phyloP scores from a whole-genome alignment of 2,329 filamentous ascomycete species.

The Penicillium concentricum region DNA sequence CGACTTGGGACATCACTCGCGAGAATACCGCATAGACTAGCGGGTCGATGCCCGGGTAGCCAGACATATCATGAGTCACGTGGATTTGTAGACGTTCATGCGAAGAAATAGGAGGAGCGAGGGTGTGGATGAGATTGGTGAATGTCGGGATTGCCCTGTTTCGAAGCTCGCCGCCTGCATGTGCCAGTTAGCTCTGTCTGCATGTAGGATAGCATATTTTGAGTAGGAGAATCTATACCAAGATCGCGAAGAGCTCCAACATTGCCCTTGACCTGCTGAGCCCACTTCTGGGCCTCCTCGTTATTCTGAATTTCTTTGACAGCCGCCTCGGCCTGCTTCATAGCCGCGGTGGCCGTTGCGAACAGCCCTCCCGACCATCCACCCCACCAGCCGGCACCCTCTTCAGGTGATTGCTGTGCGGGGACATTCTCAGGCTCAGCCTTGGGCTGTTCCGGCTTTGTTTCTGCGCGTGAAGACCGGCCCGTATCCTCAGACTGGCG shows the following conservation, averaged over 20 bases:
- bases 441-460: slow-evolving; percentile 59
- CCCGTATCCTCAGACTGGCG: slow-evolving; percentile 79
- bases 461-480: slow-evolving; percentile 67
- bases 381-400: slow-evolving; percentile 76
- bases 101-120: slow-evolving; percentile 92
- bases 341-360: slow-evolving; percentile 68
- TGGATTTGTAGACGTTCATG: slow-evolving; percentile 97
- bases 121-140: slow-evolving; percentile 88
- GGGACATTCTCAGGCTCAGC: slow-evolving; percentile 45
- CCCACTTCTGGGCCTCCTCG: slow-evolving; percentile 95
- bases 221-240: slow-evolving; percentile 53
- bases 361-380: slow-evolving; percentile 64
- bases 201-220: neutral
- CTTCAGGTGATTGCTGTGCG: slow-evolving; percentile 45
- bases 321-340: slow-evolving; percentile 88
- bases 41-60: slow-evolving; percentile 91
- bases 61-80: slow-evolving; percentile 91
- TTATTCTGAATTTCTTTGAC: slow-evolving; percentile 96
- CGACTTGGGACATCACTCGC: slow-evolving; percentile 97
- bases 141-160: slow-evolving; percentile 90
- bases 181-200: slow-evolving; percentile 1
- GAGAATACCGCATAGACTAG: slow-evolving; percentile 89
- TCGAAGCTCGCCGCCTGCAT: slow-evolving; percentile 76
- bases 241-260: slow-evolving; percentile 74
- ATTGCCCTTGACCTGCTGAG: slow-evolving; percentile 88